Base-by-base conservation (phyloP, 2,329 filamentous ascomycete genomes). In the Fusarium vanettenii region DNA sequence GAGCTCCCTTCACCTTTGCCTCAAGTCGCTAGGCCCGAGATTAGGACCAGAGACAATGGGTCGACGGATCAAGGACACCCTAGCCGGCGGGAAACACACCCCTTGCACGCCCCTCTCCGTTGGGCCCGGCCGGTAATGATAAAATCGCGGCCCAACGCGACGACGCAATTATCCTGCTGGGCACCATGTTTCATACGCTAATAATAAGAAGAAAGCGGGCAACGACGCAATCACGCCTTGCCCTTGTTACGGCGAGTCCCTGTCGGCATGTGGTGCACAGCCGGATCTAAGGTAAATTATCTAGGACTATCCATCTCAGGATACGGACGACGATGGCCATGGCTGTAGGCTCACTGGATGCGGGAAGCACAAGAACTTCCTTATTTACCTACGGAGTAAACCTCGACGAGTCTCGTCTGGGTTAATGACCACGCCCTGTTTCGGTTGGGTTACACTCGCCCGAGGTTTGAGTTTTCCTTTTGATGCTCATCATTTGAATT, bases 131-230 rank as follows among this genome's bases (percentile, higher is more conserved):
- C 65, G 69, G 69, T 60, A 77, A 76, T 78, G 74, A 73, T 67
- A 78, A 75, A 73, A 69, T 78, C 69, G 72, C 74, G 75, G 75
- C 76, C 76, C 76, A 78, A 78, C 76, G 67, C 66, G 56, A 73
- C 70, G 62, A 75, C 59, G 66, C 67, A 70, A 77, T 77, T 70
- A 67, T 69, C 71, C 64, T 77, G 74, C 71, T 75, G 69, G 69
- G 72, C 76, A 76, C 72, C 76, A 74, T 78, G 76, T 78, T 78
- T 78, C 76, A 74, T 75, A 78, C 70, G 71, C 76, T 77, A 77
- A 77, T 75, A 75, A 75, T 67, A 70, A 75, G 66, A 70, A 76
- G 50, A 31, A 74, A 77, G 73, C 65, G 69, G 64, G 52, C 62
- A 41, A 56, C 59, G 63, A 59, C 64, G 45, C 66, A 57, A 60